Conservation (phyloP, 805 yeast genomes). For the Saturnispora zaruensis region DNA sequence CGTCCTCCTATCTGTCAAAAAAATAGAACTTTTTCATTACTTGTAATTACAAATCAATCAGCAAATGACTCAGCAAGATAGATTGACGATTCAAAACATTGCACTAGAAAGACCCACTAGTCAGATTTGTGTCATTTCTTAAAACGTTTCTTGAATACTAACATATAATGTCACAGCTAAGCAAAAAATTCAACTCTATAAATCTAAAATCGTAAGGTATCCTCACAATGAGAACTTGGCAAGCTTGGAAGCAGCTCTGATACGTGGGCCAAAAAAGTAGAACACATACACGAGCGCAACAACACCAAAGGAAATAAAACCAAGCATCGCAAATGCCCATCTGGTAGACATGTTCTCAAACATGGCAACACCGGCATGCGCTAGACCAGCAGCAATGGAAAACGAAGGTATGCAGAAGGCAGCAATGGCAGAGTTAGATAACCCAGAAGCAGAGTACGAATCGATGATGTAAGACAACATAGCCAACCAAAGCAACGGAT, state of each 20-base stretch:
- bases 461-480: conserved; percentile 31
- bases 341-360: conserved; percentile 29
- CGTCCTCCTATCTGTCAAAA: not conserved
- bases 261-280: conserved; percentile 28
- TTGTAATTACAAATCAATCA: not conserved
- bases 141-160: no score
- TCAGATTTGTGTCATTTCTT: no score
- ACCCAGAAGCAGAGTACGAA: conserved; percentile 28
- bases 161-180: not conserved
- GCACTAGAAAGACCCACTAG: no score
- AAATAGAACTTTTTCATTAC: not conserved
- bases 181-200: not conserved
- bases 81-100: no score
- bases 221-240: conserved; percentile 18
- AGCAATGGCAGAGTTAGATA: conserved; percentile 30
- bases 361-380: conserved; percentile 34
- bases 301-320: conserved; percentile 27
- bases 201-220: not conserved
- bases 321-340: conserved; percentile 30
- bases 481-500: conserved; percentile 30
- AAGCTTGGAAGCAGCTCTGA: conserved; percentile 26
- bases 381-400: conserved; percentile 29
- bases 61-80: no score
- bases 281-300: conserved; percentile 28
- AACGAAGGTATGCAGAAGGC: conserved; percentile 32